Base-by-base conservation (phyloP, 352 stramenopile species). In the Phytophthora brassicae region DNA sequence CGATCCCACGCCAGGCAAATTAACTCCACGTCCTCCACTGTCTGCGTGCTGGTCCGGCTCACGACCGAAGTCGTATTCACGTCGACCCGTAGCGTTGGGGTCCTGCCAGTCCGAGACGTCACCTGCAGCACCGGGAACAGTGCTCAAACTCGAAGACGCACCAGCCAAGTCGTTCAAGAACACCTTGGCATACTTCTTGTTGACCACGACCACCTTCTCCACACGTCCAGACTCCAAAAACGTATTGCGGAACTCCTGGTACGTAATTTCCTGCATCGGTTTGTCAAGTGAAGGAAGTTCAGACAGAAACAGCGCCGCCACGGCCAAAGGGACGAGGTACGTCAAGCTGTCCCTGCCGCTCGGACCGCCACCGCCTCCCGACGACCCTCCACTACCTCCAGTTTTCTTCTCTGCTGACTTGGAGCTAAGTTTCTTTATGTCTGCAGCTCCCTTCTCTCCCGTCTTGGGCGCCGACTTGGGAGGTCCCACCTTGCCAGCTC, bases 161-260 rank as follows among this genome's bases (percentile, higher is more conserved):
- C 55, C 48, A 13, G 66, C 46, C 17, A 70, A 51, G 52, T 89
- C 81, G 61, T 88, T 86, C 29, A 96, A 56, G 35, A 86, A 94
- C 41, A 97, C 89, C 64, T 93, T 91, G 35, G 86, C 90, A 57
- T 94, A 92, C 68, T 92, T 94, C 59, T 97, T 97, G 77, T 97
- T 97, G 23, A 97, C 83, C 9, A 97, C 76, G 7, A 94, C 86
- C 3, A 97, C 68, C 63, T 95, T 92, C 47, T 97, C 89, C 20
- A 97, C 90, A 26, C 82, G 81, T 17, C 90, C 90, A 6, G 78
- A 76, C 56, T 94, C 83, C 35, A 97, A 64, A 48, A 96, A 86
- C 28, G 78, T 77, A 55, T 89, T 96, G 38, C 88, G 85, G 72
- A 97, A 96, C 53, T 97, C 89, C 60, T 97, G 90, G 72, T 94